Conservation (phyloP, 495 filamentous ascomycete species). For the Astrothelium macrocarpum region DNA sequence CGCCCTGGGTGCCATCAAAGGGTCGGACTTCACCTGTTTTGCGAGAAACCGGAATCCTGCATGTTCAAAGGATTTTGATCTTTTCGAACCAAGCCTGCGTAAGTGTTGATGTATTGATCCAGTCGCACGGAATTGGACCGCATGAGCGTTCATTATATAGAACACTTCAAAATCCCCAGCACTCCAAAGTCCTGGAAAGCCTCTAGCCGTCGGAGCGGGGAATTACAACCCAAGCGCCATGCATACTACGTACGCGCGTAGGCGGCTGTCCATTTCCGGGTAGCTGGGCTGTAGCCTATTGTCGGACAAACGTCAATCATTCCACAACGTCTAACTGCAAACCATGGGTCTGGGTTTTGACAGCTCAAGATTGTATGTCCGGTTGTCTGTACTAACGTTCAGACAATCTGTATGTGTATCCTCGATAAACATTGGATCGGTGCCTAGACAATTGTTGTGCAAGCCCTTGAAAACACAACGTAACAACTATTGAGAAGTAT, state of each 20-base stretch:
- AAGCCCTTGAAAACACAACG: too few species aligned
- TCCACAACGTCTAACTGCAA: background rate
- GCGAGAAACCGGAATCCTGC: too few species aligned
- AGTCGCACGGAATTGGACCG: background rate
- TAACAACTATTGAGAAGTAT: too few species aligned
- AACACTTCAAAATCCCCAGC: background rate
- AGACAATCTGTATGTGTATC: too few species aligned
- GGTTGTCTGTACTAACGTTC: background rate
- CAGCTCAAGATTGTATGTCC: background rate
- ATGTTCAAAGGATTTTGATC: too few species aligned
- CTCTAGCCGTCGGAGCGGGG: background rate
- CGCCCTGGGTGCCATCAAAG: too few species aligned
- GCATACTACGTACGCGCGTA: background rate
- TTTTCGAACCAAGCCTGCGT: too few species aligned
- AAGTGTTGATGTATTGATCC: background rate
- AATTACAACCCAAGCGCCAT: background rate
- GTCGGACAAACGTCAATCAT: background rate
- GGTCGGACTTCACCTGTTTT: too few species aligned
- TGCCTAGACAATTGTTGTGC: too few species aligned
- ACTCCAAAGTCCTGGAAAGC: background rate
- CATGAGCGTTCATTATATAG: background rate
- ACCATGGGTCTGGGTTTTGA: background rate
- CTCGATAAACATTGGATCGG: too few species aligned
- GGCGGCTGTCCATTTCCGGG: background rate
- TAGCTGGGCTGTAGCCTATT: background rate